Conservation (phyloP, 768 basidiomycete species). For the Termitomyces titanicus region DNA sequence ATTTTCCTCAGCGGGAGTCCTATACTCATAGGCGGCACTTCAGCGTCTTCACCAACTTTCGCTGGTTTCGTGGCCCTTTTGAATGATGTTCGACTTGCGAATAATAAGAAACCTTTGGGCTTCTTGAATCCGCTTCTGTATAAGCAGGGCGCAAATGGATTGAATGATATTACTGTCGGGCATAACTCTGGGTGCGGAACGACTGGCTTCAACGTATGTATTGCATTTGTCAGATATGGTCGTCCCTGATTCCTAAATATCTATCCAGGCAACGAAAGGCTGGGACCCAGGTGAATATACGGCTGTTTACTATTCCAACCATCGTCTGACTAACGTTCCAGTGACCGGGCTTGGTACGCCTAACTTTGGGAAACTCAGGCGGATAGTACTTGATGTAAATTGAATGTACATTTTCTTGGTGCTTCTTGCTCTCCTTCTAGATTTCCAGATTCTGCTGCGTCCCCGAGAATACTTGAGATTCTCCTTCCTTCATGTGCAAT, state of each 20-base stretch:
- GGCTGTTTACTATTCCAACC: neutral
- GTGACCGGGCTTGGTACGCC: slow-evolving; percentile 58
- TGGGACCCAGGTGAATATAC: slow-evolving; percentile 54
- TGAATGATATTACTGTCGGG: slow-evolving; percentile 60
- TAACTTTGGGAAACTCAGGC: slow-evolving; percentile 43
- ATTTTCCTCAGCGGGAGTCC: slow-evolving; percentile 40
- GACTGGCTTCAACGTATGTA: slow-evolving; percentile 57
- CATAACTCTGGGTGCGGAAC: slow-evolving; percentile 62
- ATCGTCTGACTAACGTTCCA: slow-evolving; percentile 13
- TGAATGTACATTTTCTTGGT: slow-evolving; percentile 1
- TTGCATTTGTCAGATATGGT: neutral
- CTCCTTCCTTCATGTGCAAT: neutral
- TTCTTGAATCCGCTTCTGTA: slow-evolving; percentile 69
- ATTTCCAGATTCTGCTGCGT: neutral
- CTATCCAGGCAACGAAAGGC: slow-evolving; percentile 42
- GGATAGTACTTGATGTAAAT: slow-evolving; percentile 24
- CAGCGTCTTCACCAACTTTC: slow-evolving; percentile 61
- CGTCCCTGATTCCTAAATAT: neutral
- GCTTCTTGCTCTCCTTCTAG: neutral
- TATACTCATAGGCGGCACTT: slow-evolving; percentile 55
- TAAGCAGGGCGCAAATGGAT: slow-evolving; percentile 27
- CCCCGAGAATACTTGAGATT: neutral
- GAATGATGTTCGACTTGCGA: slow-evolving; percentile 55
- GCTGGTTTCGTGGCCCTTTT: slow-evolving; percentile 61
- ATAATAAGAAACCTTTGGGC: slow-evolving; percentile 44